A percentile compares a stretch with the other conserved stretches of the same genome.
phyloP scores from a whole-genome alignment of 805 yeast species.

The Allodekkera sacchari region DNA sequence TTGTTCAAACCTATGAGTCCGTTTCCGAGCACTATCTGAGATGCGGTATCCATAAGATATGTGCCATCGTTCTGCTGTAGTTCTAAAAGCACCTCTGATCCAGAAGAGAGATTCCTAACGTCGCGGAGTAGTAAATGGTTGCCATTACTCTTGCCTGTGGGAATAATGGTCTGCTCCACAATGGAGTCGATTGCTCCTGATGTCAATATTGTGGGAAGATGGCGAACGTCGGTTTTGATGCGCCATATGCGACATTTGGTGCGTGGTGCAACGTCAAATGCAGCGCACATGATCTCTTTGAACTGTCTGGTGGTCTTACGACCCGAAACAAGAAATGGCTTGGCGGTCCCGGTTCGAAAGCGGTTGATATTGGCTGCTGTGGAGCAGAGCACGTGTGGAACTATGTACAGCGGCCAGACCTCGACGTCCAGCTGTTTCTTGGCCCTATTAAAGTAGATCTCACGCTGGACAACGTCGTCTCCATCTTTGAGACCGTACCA shows the following conservation, averaged over 20 bases:
- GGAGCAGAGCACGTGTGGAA: constrained; percentile 21
- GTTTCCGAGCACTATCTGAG: constrained; percentile 14
- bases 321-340: constrained; percentile 29
- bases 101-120: constrained; percentile 11
- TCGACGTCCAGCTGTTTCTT: constrained; percentile 20
- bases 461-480: constrained; percentile 30
- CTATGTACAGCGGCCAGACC: constrained; percentile 16
- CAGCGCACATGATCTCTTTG: constrained; percentile 11
- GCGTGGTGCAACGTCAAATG: constrained; percentile 13
- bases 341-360: constrained; percentile 25
- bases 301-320: constrained; percentile 23
- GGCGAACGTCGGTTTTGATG: constrained; percentile 8
- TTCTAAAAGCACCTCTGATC: constrained; percentile 20
- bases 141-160: constrained; percentile 14
- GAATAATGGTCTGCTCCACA: constrained; percentile 11
- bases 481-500: constrained; percentile 47
- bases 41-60: constrained; percentile 17
- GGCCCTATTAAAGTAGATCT: constrained; percentile 17
- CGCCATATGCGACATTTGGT: constrained; percentile 18
- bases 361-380: constrained; percentile 17
- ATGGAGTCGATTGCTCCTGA: constrained; percentile 12
- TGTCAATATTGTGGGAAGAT: constrained; percentile 13
- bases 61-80: constrained; percentile 18
- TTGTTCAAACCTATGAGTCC: constrained; percentile 62
- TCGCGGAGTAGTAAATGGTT: constrained; percentile 7